Percentiles rank a stretch among this genome's conserved stretches.
phyloP scores from a whole-genome alignment of 805 yeast genomes.

The Saturnispora halmiae region DNA sequence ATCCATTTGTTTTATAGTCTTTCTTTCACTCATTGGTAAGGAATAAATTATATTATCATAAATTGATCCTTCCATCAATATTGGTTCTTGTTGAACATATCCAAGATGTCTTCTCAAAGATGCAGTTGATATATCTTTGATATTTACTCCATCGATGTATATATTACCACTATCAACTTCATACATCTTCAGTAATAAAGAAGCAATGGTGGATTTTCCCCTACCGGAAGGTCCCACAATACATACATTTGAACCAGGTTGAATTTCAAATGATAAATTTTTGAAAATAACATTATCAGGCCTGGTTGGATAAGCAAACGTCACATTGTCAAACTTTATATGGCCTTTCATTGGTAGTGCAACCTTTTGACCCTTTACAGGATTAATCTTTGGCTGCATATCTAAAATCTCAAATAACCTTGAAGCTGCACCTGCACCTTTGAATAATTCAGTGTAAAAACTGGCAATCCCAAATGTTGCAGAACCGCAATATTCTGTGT shows the following conservation, averaged over 20 bases:
- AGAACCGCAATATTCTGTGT: slow-evolving; percentile 88
- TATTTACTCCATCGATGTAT: slow-evolving; percentile 55
- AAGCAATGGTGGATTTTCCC: slow-evolving; percentile 86
- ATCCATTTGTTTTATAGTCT: slow-evolving; percentile 52
- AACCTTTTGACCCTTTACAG: slow-evolving; percentile 51
- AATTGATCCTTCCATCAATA: slow-evolving; percentile 77
- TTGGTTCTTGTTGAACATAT: slow-evolving; percentile 88
- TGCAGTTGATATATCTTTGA: slow-evolving; percentile 64
- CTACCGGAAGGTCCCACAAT: slow-evolving; percentile 95
- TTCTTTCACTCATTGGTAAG: slow-evolving; percentile 30
- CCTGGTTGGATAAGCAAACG: slow-evolving; percentile 80
- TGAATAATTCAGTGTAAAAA: slow-evolving; percentile 90
- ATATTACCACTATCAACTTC: slow-evolving; percentile 68
- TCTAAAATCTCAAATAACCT: slow-evolving; percentile 83
- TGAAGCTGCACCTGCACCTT: slow-evolving; percentile 94
- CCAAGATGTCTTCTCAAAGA: slow-evolving; percentile 69
- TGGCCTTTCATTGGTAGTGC: slow-evolving; percentile 36
- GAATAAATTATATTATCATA: slow-evolving; percentile 85
- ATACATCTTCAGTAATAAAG: slow-evolving; percentile 72
- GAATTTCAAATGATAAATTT: slow-evolving; percentile 52
- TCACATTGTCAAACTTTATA: slow-evolving; percentile 57
- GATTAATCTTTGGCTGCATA: slow-evolving; percentile 62
- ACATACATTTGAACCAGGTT: slow-evolving; percentile 82
- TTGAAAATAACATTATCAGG: slow-evolving; percentile 60
- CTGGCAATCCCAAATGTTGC: slow-evolving; percentile 87